These are phyloP conservation scores for Drosera spatulata DNA, from an alignment of 179 eudicot genomes.

Conservation along the genomic window DNA sequence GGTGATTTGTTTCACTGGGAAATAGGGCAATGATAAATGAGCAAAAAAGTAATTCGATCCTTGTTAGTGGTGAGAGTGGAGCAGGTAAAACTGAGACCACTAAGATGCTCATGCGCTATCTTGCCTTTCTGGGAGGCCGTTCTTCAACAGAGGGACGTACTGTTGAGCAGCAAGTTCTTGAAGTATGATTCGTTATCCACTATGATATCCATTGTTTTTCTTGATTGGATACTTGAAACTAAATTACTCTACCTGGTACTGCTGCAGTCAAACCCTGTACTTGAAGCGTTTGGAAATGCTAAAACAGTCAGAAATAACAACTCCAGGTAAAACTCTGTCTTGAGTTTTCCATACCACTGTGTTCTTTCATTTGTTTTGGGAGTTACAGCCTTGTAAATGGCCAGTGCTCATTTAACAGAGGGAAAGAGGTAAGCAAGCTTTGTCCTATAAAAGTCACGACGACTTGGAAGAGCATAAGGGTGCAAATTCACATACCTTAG, in stretches of 20 bases:
- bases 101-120: constrained; percentile 96
- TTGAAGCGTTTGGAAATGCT: constrained; percentile 97
- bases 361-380: neutral
- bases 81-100: constrained; percentile 99
- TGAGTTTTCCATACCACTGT: constrained; percentile 5
- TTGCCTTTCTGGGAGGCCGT: constrained; percentile 95
- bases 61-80: constrained; percentile 99
- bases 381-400: no score
- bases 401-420: no score
- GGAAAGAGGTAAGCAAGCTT: no score
- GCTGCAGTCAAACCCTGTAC: constrained; percentile 95
- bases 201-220: constrained; percentile 1
- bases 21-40: constrained; percentile 90
- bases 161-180: constrained; percentile 99
- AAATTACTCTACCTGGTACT: constrained; percentile 7
- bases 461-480: no score
- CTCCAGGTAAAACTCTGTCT: constrained; percentile 51
- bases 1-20: constrained; percentile 11
- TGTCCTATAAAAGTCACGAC: no score
- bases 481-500: no score
- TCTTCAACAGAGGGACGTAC: constrained; percentile 95
- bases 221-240: constrained; percentile 1
- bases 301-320: constrained; percentile 93
- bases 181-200: constrained; percentile 38
- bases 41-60: constrained; percentile 92